Percentiles rank a stretch among this genome's conserved stretches.
Evolutionary conservation across 768 basidiomycete species (phyloP).

Genomic region (Trametes cubensis): DNA sequence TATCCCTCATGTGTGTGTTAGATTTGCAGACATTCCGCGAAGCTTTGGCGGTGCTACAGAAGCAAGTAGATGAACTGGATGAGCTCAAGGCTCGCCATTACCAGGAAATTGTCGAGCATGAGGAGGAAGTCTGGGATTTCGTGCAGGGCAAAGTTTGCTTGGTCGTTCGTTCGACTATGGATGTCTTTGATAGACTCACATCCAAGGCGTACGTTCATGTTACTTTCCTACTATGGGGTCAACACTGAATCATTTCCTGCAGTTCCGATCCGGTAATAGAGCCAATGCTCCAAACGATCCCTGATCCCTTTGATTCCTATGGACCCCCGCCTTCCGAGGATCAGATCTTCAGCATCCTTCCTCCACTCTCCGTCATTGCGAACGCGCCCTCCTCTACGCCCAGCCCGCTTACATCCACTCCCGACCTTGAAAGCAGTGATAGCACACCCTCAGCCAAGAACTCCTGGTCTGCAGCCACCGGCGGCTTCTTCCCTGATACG

Average conservation of each 20-base stretch:
- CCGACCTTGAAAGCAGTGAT: slow-evolving; percentile 37
- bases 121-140: slow-evolving; percentile 94
- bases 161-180: slow-evolving; percentile 87
- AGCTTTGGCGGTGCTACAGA: slow-evolving; percentile 77
- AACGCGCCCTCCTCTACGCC: slow-evolving; percentile 61
- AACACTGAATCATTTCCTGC: slow-evolving; percentile 13
- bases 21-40: slow-evolving; percentile 89
- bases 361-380: slow-evolving; percentile 79
- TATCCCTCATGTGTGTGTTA: slow-evolving; percentile 34
- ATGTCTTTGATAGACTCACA: slow-evolving; percentile 86
- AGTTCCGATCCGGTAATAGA: slow-evolving; percentile 90
- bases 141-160: slow-evolving; percentile 88
- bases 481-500: slow-evolving; percentile 49
- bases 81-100: slow-evolving; percentile 84
- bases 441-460: slow-evolving; percentile 27
- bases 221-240: background rate
- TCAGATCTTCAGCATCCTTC: slow-evolving; percentile 90
- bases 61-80: slow-evolving; percentile 91
- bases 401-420: slow-evolving; percentile 54
- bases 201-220: slow-evolving; percentile 71
- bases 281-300: slow-evolving; percentile 85
- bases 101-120: slow-evolving; percentile 85
- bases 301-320: slow-evolving; percentile 93
- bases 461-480: slow-evolving; percentile 53
- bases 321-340: slow-evolving; percentile 86